Evolutionary conservation across 2,329 filamentous ascomycete genomes (phyloP).

Genomic region (Periconia sp.): DNA sequence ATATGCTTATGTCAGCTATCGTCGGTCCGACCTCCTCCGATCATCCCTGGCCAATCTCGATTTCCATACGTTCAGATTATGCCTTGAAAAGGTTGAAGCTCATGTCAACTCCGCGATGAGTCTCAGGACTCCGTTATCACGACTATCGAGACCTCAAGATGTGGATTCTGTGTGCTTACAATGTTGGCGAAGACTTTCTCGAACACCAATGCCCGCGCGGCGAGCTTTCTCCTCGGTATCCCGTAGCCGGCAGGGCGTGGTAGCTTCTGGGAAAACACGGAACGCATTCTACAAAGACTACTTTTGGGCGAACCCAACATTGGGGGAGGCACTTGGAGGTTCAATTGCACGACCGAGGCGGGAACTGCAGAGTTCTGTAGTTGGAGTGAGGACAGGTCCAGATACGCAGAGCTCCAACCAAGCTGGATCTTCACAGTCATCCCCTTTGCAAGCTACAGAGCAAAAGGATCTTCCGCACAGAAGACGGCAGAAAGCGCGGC

Average conservation of each 20-base stretch:
- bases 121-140: slow-evolving; percentile 36
- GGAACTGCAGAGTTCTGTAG: slow-evolving; percentile 35
- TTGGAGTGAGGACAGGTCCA: slow-evolving; percentile 10
- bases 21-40: neutral
- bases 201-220: slow-evolving; percentile 20
- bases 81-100: slow-evolving; percentile 6
- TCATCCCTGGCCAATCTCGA: neutral
- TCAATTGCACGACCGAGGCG: slow-evolving; percentile 22
- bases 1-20: neutral
- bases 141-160: slow-evolving; percentile 31
- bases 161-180: slow-evolving; percentile 33
- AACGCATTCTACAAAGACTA: slow-evolving; percentile 41
- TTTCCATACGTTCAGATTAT: neutral
- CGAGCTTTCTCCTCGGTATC: slow-evolving; percentile 32
- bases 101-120: slow-evolving; percentile 37
- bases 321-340: slow-evolving; percentile 34
- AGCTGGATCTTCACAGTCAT: slow-evolving; percentile 6
- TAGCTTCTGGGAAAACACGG: slow-evolving; percentile 31
- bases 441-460: slow-evolving; percentile 7
- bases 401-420: slow-evolving; percentile 11
- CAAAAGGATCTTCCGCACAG: slow-evolving; percentile 39
- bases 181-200: slow-evolving; percentile 36
- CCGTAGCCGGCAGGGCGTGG: slow-evolving; percentile 29
- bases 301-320: slow-evolving; percentile 40
- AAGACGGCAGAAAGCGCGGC: slow-evolving; percentile 34